Evolutionary conservation across 2,329 filamentous ascomycete species (phyloP).

Genomic region (Camillea tinctor): DNA sequence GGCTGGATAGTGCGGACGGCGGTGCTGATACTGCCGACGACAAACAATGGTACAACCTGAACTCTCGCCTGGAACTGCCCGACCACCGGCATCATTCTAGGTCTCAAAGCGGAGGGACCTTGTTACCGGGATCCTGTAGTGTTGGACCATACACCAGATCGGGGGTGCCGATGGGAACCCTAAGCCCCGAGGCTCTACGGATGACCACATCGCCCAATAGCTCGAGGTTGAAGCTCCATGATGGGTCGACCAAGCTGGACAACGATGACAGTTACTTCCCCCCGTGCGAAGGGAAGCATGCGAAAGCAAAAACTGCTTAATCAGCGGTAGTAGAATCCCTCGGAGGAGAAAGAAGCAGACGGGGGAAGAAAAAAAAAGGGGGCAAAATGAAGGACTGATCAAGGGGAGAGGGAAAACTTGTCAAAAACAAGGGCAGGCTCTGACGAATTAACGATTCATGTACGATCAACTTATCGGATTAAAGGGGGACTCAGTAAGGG

Average conservation of each 20-base stretch:
- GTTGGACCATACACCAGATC: conserved; percentile 18
- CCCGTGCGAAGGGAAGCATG: conserved; percentile 19
- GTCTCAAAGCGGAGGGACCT: conserved; percentile 29
- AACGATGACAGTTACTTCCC: conserved; percentile 44
- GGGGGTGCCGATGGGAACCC: conserved; percentile 20
- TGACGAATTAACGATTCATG: neutral
- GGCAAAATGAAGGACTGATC: neutral
- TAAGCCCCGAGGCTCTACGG: conserved; percentile 32
- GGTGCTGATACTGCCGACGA: conserved; percentile 38
- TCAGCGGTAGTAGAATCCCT: neutral
- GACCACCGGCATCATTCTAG: conserved; percentile 31
- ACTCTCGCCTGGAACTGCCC: conserved; percentile 31
- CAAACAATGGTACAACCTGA: conserved; percentile 33
- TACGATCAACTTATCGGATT: neutral
- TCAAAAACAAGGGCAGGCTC: conserved; percentile 2
- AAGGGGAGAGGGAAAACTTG: conserved; percentile 1
- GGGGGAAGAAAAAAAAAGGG: neutral
- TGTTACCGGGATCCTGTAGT: conserved; percentile 17
- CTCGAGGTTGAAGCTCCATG: conserved; percentile 37
- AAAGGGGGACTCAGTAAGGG: neutral
- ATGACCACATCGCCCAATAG: conserved; percentile 43
- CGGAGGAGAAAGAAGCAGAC: neutral
- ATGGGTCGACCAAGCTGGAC: conserved; percentile 31
- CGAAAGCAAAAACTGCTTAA: conserved; percentile 12
- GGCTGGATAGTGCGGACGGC: conserved; percentile 34